A percentile compares a stretch with the other conserved stretches of the same genome.
phyloP scores from a whole-genome alignment of 176 grass and related monocot species.

The Thinopyrum elongatum region DNA sequence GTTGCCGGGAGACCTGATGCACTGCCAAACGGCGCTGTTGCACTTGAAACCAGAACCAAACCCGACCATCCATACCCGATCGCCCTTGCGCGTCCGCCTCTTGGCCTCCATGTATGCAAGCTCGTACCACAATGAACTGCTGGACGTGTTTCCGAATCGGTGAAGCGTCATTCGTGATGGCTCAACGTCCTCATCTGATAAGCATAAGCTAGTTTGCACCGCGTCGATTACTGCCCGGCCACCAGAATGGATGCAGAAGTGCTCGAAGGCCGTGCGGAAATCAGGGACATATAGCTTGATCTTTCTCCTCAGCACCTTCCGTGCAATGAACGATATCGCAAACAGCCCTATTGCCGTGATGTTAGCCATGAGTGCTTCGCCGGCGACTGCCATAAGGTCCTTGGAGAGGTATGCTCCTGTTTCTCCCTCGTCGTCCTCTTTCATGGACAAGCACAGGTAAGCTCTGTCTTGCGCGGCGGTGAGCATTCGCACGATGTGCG shows the following conservation, averaged over 20 bases:
- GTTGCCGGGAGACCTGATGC: not conserved
- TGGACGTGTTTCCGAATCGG: conserved; percentile 46
- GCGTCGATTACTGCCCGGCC: conserved; percentile 70
- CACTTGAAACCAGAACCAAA: conserved; percentile 56
- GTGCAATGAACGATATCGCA: not conserved
- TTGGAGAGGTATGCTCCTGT: conserved; percentile 6
- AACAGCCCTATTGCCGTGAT: not conserved
- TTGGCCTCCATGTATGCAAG: conserved; percentile 37
- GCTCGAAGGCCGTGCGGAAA: conserved; percentile 61
- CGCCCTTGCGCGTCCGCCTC: not conserved
- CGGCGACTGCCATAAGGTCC: conserved; percentile 18
- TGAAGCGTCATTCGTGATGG: conserved; percentile 35
- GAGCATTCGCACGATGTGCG: conserved; percentile 13
- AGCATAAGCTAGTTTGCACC: not conserved
- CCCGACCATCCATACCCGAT: conserved; percentile 32
- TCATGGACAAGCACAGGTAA: not conserved
- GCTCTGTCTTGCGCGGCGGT: not conserved
- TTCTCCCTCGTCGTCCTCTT: conserved; percentile 28
- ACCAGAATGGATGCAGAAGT: conserved; percentile 82
- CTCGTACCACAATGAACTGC: conserved; percentile 50
- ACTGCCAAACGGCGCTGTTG: conserved; percentile 26
- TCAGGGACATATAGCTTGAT: conserved; percentile 37
- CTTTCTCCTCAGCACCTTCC: not conserved
- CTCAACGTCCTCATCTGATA: conserved; percentile 28
- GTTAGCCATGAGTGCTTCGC: conserved; percentile 14